phyloP scores from a whole-genome alignment of 768 basidiomycete species.

The Butyriboletus loyo region DNA sequence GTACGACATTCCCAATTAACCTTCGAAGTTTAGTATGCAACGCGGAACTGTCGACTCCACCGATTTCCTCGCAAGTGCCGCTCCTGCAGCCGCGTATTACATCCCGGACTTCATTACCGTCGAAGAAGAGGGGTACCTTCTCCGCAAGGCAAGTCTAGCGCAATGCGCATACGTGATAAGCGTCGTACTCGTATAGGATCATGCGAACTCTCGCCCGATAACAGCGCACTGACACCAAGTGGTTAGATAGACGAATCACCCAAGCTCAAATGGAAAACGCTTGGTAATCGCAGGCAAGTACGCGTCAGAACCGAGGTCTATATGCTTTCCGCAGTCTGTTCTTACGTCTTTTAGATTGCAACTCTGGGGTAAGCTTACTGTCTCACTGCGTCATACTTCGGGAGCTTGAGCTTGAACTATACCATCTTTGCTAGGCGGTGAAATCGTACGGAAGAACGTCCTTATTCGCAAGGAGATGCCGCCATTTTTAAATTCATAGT shows the following conservation, averaged over 20 bases:
- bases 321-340: not conserved
- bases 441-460: slow-evolving; percentile 63
- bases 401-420: not conserved
- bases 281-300: slow-evolving; percentile 18
- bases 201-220: not conserved
- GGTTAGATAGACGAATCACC: slow-evolving; percentile 72
- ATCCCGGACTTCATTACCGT: slow-evolving; percentile 74
- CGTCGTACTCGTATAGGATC: not conserved
- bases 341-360: slow-evolving; percentile 51
- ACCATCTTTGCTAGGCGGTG: slow-evolving; percentile 53
- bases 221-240: slow-evolving; percentile 15
- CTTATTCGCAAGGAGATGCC: slow-evolving; percentile 73
- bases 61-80: slow-evolving; percentile 23
- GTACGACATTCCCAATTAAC: not conserved
- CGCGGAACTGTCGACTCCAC: slow-evolving; percentile 2
- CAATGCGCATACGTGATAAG: not conserved
- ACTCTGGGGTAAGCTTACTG: slow-evolving; percentile 55
- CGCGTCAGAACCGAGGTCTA: not conserved
- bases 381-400: not conserved
- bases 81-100: slow-evolving; percentile 51
- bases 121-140: slow-evolving; percentile 74
- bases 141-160: slow-evolving; percentile 59
- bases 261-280: slow-evolving; percentile 78
- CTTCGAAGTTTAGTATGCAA: slow-evolving; percentile 12
- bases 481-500: slow-evolving; percentile 67